Conservation (phyloP, 768 basidiomycete species). For the Neoboletus brunneissimus region DNA sequence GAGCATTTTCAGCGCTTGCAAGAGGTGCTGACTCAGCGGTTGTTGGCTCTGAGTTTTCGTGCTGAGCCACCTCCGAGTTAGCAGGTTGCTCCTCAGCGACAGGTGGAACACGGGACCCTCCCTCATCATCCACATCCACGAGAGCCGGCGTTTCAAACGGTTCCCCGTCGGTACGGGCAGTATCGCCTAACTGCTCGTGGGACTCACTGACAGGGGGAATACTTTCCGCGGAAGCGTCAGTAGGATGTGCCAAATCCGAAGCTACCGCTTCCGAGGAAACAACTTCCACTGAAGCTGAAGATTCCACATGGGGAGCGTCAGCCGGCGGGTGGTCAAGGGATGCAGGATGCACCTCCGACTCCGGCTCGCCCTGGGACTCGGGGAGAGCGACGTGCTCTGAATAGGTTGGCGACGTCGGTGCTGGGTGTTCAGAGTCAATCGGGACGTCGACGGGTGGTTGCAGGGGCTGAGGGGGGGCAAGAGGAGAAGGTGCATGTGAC, state of each 20-base stretch:
- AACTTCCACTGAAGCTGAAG: slow-evolving; percentile 6
- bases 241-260: slow-evolving; percentile 5
- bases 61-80: slow-evolving; percentile 11
- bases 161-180: slow-evolving; percentile 1
- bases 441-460: slow-evolving; percentile 15
- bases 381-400: slow-evolving; percentile 8
- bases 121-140: slow-evolving; percentile 3
- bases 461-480: slow-evolving; percentile 12
- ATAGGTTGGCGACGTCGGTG: background rate
- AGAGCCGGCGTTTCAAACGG: slow-evolving; percentile 4
- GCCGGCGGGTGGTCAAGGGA: slow-evolving; percentile 17
- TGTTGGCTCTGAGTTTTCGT: slow-evolving; percentile 6
- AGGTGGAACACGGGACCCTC: slow-evolving; percentile 1
- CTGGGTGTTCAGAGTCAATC: slow-evolving; percentile 15
- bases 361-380: slow-evolving; percentile 5
- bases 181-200: slow-evolving; percentile 13
- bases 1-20: slow-evolving; percentile 4
- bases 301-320: slow-evolving; percentile 19
- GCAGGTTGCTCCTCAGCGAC: slow-evolving; percentile 3
- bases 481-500: slow-evolving; percentile 34
- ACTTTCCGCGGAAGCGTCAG: slow-evolving; percentile 5
- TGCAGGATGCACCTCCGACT: slow-evolving; percentile 8
- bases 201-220: slow-evolving; percentile 19
- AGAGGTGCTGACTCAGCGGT: slow-evolving; percentile 10
- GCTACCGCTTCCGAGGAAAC: slow-evolving; percentile 6